phyloP scores from a whole-genome alignment of 2,329 filamentous ascomycete species.

The Ascochyta viciae-villosae region DNA sequence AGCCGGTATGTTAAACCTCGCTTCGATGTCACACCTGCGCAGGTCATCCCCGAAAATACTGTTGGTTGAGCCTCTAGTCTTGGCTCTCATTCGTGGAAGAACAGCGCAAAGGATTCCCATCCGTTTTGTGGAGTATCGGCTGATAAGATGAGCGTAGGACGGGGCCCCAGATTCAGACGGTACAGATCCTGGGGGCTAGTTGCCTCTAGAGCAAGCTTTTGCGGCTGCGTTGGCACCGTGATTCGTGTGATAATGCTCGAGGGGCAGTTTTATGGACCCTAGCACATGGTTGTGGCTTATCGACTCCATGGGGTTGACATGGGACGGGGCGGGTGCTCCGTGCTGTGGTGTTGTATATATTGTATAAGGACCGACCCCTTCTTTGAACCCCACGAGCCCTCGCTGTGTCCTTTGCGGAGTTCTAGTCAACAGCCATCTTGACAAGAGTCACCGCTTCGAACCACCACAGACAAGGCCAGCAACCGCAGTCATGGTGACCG shows the following conservation, averaged over 20 bases:
- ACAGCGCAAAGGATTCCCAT: conserved; percentile 18
- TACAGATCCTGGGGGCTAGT: conserved; percentile 11
- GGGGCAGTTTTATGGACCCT: conserved; percentile 21
- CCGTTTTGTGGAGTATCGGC: conserved; percentile 22
- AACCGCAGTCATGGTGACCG: conserved; percentile 41
- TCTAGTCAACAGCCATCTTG: conserved; percentile 13
- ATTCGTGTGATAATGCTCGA: conserved; percentile 41
- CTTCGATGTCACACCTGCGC: conserved; percentile 19
- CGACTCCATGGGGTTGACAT: conserved; percentile 33
- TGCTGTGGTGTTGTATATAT: conserved; percentile 32
- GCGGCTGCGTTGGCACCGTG: conserved; percentile 29
- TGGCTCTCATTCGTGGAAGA: conserved; percentile 40
- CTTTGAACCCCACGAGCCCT: conserved; percentile 20
- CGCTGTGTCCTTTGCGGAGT: conserved; percentile 28
- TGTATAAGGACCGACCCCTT: conserved; percentile 11
- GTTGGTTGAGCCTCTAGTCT: conserved; percentile 12
- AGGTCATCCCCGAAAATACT: conserved; percentile 13
- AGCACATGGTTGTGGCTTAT: conserved; percentile 27
- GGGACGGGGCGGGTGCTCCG: conserved; percentile 20
- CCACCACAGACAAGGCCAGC: background rate
- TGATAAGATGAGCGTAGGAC: conserved; percentile 21
- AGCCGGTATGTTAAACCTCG: conserved; percentile 20
- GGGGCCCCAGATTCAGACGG: conserved; percentile 35
- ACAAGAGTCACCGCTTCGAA: conserved; percentile 11
- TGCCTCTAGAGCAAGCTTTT: conserved; percentile 30